phyloP scores from a whole-genome alignment of 2,329 filamentous ascomycete species.

The Didymella sp. region DNA sequence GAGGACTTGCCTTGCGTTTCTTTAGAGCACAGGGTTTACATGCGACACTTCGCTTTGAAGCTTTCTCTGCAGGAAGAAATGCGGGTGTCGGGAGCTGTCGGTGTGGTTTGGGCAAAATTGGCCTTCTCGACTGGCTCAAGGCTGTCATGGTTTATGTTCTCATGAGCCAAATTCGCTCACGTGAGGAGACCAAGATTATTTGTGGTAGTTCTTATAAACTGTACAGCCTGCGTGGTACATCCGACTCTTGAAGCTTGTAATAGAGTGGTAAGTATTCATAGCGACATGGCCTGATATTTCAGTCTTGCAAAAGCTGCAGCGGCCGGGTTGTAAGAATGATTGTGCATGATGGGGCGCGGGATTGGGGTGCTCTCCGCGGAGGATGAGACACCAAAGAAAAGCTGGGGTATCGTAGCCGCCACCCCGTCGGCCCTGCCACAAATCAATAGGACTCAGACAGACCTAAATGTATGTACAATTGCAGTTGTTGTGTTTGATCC shows the following conservation, averaged over 20 bases:
- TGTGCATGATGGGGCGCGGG: neutral
- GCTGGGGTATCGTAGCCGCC: too few relatives aligned
- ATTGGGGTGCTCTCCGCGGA: neutral
- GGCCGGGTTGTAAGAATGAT: neutral
- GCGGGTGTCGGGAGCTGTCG: neutral
- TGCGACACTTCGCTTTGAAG: neutral
- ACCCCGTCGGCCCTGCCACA: neutral
- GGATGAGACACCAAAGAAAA: neutral
- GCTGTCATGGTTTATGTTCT: neutral
- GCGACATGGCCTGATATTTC: too few relatives aligned
- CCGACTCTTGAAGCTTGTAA: neutral
- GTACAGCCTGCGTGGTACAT: neutral
- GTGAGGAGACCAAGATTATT: neutral
- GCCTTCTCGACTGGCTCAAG: too few relatives aligned
- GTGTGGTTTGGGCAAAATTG: neutral
- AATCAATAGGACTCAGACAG: neutral
- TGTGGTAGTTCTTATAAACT: neutral
- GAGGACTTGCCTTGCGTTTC: neutral
- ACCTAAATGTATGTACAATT: neutral
- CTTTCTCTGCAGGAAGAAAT: neutral
- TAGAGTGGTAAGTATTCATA: too few relatives aligned
- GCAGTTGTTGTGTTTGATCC: neutral
- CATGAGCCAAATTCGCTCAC: neutral
- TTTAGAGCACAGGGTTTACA: neutral
- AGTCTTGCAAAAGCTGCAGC: neutral